Base-by-base conservation (phyloP, 1,139 yeast species). In the Spencermartinsiella ligniputridi region DNA sequence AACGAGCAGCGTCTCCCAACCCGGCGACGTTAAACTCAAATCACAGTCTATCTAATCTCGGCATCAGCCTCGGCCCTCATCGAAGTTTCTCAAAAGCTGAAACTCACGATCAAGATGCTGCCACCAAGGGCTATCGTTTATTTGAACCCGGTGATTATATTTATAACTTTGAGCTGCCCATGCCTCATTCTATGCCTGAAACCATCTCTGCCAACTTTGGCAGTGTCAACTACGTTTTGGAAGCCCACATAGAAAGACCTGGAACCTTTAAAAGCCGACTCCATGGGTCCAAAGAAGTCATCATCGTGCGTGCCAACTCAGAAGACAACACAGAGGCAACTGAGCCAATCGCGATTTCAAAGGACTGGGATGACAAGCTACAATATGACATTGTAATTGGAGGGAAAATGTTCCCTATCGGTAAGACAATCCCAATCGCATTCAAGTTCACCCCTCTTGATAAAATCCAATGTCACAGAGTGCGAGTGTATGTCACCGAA, bases 321-420 rank as follows among this genome's bases (percentile, higher is more conserved):
- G 90, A 84, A 48, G 78, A 76, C 37, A 85, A 88, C 43, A 74
- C 83, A 35, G 97, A 92, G 61, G 90, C 87, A 57, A 82, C 85
- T 50, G 98, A 92, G 61, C 97, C 98, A 0, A 92, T 92, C 44
- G 87, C 89, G 3, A 89, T 92, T 35, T 74, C 85, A 13, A 74
- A 95, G 52, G 92, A 86, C 54, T 92, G 98, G 98, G 97, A 92
- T 62, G 90, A 86, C 60, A 89, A 86, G 60, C 66, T 92, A 35
- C 81, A 82, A 54, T 92, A 92, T 60, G 97, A 92, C 60, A 88
- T 92, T 41, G 82, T 88, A 22, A 82, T 92, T 45, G 95, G 37
- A n/a, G 84, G 96, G 17, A 92, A 92, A 62, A 82, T 92, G 17
- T 80, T 90, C 45, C 82, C 94, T 2, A 72, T 92, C 42, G 90